A percentile compares a stretch with the other conserved stretches of the same genome.
phyloP scores from a whole-genome alignment of 116 monocot species.

The Phalaenopsis hybrid region DNA sequence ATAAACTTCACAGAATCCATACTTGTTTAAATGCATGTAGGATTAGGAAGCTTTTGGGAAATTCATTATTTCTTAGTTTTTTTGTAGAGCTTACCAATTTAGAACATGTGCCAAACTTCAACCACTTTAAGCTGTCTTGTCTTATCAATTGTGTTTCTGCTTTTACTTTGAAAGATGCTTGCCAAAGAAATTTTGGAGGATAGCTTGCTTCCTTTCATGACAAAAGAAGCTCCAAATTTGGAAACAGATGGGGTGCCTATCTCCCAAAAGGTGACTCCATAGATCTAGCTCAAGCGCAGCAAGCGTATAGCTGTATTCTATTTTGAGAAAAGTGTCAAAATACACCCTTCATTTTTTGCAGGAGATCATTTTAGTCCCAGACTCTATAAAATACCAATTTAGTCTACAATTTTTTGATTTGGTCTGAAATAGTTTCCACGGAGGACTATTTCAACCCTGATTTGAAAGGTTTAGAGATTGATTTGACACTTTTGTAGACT shows the following conservation, averaged over 20 bases:
- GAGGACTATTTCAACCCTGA: too few relatives aligned
- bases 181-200: conserved; percentile 81
- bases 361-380: too few relatives aligned
- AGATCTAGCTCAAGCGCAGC: not conserved
- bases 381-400: too few relatives aligned
- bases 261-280: conserved; percentile 62
- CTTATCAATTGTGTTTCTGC: not conserved
- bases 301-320: not conserved
- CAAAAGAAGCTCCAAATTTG: conserved; percentile 52
- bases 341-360: too few relatives aligned
- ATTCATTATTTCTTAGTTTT: not conserved
- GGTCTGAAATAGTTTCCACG: too few relatives aligned
- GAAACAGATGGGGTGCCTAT: conserved; percentile 61
- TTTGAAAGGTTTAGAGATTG: too few relatives aligned
- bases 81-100: not conserved
- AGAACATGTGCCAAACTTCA: not conserved
- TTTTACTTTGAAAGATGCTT: conserved; percentile 59
- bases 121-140: not conserved
- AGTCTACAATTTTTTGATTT: too few relatives aligned
- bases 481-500: too few relatives aligned
- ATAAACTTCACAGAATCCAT: not conserved
- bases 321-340: too few relatives aligned
- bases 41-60: not conserved
- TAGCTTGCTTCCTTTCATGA: conserved; percentile 60
- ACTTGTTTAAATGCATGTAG: not conserved